Evolutionary conservation across 805 yeast genomes (phyloP).

Genomic region (Millerago galiae): DNA sequence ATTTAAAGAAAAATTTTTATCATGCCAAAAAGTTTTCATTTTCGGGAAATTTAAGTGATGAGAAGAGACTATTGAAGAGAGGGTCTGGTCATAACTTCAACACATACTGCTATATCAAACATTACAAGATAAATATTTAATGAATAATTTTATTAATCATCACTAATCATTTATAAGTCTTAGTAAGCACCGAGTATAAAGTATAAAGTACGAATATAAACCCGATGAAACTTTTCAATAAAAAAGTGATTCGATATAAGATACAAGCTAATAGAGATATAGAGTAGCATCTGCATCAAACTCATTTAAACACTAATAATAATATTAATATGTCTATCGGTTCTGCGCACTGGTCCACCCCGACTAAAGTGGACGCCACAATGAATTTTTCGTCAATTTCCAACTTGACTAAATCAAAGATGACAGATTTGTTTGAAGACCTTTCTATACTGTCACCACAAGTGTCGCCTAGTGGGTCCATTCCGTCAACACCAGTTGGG

Average conservation of each 20-base stretch:
- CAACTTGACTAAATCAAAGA: background rate
- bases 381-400: background rate
- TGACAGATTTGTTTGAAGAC: slow-evolving; percentile 14
- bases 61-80: too few species aligned
- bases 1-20: background rate
- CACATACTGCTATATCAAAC: too few species aligned
- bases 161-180: background rate
- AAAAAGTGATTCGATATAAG: too few species aligned
- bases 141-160: background rate
- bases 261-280: too few species aligned
- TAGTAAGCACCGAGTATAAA: background rate
- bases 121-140: too few species aligned
- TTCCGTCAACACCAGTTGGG: slow-evolving; percentile 23
- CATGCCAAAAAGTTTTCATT: background rate
- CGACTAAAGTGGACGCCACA: background rate
- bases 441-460: slow-evolving; percentile 38
- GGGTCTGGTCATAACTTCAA: too few species aligned
- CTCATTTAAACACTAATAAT: too few species aligned
- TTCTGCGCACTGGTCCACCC: too few species aligned
- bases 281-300: too few species aligned
- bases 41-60: background rate
- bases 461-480: slow-evolving; percentile 25
- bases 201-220: too few species aligned
- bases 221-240: background rate
- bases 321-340: too few species aligned